These are phyloP conservation scores for Abelmoschus esculentus DNA, from an alignment of 345 rosid genomes.

Conservation along the genomic window DNA sequence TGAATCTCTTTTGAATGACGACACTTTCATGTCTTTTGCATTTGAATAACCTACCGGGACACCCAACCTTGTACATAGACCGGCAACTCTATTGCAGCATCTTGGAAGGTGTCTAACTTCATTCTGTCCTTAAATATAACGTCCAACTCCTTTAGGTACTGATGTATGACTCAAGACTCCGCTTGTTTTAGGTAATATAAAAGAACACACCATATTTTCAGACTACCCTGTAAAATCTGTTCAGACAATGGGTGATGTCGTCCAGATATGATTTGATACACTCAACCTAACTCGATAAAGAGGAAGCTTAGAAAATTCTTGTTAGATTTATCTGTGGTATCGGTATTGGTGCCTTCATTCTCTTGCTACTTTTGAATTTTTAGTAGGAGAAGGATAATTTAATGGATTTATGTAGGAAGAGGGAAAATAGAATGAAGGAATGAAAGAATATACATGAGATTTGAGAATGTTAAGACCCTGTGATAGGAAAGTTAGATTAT, in stretches of 20 bases:
- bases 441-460: not conserved
- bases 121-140: constrained; percentile 14
- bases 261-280: not conserved
- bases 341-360: no score
- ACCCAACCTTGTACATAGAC: constrained; percentile 21
- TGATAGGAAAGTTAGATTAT: not conserved
- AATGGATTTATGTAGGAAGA: not conserved
- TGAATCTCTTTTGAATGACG: constrained; percentile 61
- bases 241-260: not conserved
- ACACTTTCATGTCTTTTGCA: constrained; percentile 57
- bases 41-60: constrained; percentile 35
- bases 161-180: not conserved
- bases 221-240: not conserved
- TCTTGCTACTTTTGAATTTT: not conserved
- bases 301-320: no score
- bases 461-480: not conserved
- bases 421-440: not conserved
- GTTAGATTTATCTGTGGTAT: no score
- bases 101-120: constrained; percentile 13
- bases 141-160: not conserved
- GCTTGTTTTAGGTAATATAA: not conserved
- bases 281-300: not conserved
- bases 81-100: not conserved
- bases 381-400: not conserved
- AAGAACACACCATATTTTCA: not conserved